A percentile compares a stretch with the other conserved stretches of the same genome.
phyloP scores from a whole-genome alignment of 1,284 basidiomycete genomes.

The Fomitopsis pinicola region DNA sequence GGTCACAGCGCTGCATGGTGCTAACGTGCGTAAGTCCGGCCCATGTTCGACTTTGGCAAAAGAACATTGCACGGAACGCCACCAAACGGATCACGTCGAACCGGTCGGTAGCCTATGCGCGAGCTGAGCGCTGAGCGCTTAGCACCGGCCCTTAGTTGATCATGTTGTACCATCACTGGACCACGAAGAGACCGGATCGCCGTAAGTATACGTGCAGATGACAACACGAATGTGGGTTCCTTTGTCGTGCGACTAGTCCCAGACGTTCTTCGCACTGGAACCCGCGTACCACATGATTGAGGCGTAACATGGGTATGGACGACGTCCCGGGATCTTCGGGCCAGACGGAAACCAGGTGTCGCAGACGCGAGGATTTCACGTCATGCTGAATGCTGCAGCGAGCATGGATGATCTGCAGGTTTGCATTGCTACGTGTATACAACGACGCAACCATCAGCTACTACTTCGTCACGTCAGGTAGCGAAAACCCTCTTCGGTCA shows the following conservation, averaged over 20 bases:
- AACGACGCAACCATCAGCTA: background rate
- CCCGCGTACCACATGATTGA: background rate
- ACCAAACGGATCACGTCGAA: background rate
- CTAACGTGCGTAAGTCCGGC: background rate
- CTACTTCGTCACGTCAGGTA: conserved; percentile 26
- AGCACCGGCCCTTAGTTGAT: background rate
- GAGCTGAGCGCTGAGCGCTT: background rate
- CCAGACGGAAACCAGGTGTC: too few relatives aligned
- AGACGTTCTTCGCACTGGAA: background rate
- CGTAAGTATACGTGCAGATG: background rate
- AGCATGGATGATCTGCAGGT: background rate
- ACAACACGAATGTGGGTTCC: background rate
- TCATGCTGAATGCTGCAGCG: background rate
- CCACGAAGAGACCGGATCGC: background rate
- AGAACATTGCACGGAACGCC: background rate
- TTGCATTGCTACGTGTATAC: background rate
- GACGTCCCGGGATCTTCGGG: too few relatives aligned
- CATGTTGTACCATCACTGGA: background rate
- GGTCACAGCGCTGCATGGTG: background rate
- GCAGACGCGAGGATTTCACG: background rate
- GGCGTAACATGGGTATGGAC: too few relatives aligned
- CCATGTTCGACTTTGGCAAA: background rate
- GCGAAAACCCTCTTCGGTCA: conserved; percentile 40
- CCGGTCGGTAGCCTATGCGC: background rate
- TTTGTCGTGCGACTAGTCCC: background rate